A percentile compares a stretch with the other conserved stretches of the same genome.
Evolutionary conservation across 768 basidiomycete species (phyloP).

Genomic region (Auriculariales sp.): DNA sequence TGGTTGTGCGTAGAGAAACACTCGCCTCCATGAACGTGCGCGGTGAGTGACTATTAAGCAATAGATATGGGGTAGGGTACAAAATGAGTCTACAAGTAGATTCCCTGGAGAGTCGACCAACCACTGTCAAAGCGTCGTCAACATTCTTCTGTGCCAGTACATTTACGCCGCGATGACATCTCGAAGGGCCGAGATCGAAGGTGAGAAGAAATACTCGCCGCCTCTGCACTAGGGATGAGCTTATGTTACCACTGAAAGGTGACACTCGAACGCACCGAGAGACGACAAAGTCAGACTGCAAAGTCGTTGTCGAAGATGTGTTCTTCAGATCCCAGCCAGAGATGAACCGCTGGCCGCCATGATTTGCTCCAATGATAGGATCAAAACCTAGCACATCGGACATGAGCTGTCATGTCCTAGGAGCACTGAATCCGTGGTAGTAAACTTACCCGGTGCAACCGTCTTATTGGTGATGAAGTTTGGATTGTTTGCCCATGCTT

Average conservation of each 20-base stretch:
- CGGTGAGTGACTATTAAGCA: no score
- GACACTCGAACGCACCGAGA: background rate
- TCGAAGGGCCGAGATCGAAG: slow-evolving; percentile 3
- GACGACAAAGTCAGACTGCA: slow-evolving; percentile 2
- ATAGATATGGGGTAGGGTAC: no score
- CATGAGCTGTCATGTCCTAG: background rate
- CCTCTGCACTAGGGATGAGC: background rate
- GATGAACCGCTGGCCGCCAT: slow-evolving; percentile 2
- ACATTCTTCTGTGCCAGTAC: no score
- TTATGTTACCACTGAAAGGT: background rate
- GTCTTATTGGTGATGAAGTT: background rate
- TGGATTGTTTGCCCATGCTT: background rate
- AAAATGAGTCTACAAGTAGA: no score
- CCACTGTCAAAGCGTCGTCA: no score
- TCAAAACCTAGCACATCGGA: slow-evolving; percentile 25
- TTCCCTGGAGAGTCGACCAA: no score
- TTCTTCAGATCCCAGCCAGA: slow-evolving; percentile 1
- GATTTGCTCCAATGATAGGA: slow-evolving; percentile 27
- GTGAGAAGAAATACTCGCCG: slow-evolving; percentile 4
- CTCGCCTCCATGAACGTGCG: no score
- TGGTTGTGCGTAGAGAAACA: no score
- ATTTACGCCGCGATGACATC: slow-evolving; percentile 5
- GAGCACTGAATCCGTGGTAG: background rate
- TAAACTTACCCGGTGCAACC: slow-evolving; percentile 17
- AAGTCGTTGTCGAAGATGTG: background rate